Evolutionary conservation across 1,284 basidiomycete genomes (phyloP).

Genomic region (Malassezia dermatis): DNA sequence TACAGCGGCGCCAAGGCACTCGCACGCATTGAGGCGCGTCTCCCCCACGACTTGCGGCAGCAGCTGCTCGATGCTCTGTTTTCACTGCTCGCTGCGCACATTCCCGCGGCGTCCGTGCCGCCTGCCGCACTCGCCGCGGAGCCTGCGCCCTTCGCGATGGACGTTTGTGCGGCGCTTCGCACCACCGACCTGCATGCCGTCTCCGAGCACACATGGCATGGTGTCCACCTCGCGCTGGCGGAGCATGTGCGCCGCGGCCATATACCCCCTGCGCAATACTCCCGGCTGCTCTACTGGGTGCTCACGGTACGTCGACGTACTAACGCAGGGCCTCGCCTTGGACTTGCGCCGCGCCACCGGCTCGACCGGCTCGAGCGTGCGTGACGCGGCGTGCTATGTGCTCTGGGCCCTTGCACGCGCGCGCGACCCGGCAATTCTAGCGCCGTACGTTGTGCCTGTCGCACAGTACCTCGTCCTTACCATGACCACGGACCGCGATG

Average conservation of each 20-base stretch:
- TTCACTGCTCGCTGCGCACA: conserved; percentile 55
- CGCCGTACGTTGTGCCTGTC: conserved; percentile 54
- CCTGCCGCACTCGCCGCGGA: conserved; percentile 51
- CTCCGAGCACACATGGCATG: conserved; percentile 80
- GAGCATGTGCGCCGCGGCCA: conserved; percentile 78
- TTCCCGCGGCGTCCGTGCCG: conserved; percentile 58
- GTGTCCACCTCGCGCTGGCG: conserved; percentile 79
- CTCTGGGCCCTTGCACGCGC: conserved; percentile 80
- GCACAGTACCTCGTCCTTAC: conserved; percentile 66
- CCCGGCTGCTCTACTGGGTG: conserved; percentile 31
- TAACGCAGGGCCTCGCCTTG: conserved; percentile 68
- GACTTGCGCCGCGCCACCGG: conserved; percentile 83
- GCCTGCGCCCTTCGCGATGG: not conserved
- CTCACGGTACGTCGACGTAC: conserved; percentile 10
- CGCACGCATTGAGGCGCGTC: conserved; percentile 68
- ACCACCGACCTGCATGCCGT: conserved; percentile 52
- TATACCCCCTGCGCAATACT: conserved; percentile 17
- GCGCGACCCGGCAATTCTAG: conserved; percentile 54
- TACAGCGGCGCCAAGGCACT: conserved; percentile 91
- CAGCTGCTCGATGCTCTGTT: conserved; percentile 75
- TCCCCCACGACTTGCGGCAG: conserved; percentile 63
- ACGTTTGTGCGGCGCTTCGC: not conserved
- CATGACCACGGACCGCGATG: conserved; percentile 80
- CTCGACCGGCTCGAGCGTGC: conserved; percentile 83
- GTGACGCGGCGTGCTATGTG: conserved; percentile 88